Percentiles rank a stretch among this genome's conserved stretches.
These are phyloP conservation scores for Phytophthora syringae DNA, from an alignment of 352 stramenopile genomes.

Conservation along the genomic window DNA sequence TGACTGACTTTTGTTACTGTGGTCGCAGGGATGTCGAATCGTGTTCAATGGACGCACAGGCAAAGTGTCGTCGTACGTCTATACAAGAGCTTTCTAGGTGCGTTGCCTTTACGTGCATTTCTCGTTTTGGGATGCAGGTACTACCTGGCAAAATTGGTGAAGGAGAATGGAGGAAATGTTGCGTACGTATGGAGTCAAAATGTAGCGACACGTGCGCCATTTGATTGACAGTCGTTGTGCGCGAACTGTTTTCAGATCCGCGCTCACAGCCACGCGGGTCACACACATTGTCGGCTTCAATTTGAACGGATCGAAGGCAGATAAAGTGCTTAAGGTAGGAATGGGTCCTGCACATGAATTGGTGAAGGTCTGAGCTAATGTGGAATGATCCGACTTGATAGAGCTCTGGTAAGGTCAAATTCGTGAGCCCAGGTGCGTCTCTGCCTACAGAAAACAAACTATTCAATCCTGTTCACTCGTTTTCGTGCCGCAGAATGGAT, in stretches of 20 bases:
- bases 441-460: not conserved
- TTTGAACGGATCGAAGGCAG: constrained; percentile 74
- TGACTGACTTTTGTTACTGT: not conserved
- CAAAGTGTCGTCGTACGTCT: constrained; percentile 78
- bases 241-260: constrained; percentile 32
- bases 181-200: constrained; percentile 41
- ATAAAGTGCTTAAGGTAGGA: constrained; percentile 74
- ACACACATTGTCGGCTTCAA: constrained; percentile 87
- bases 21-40: constrained; percentile 69
- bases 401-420: constrained; percentile 66
- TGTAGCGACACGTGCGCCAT: not conserved
- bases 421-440: constrained; percentile 61
- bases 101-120: not conserved
- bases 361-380: not conserved
- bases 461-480: not conserved
- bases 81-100: not conserved
- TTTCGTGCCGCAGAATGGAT: constrained; percentile 82
- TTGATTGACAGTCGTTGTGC: constrained; percentile 4
- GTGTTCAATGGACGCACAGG: constrained; percentile 84
- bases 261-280: constrained; percentile 51
- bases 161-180: constrained; percentile 77
- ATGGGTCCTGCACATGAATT: not conserved
- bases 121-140: constrained; percentile 52
- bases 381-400: constrained; percentile 17
- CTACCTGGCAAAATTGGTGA: constrained; percentile 80